Evolutionary conservation across 2,329 filamentous ascomycete genomes (phyloP), one percentile per base, ranked within the genome.

Genomic region (Rhynchosporium agropyri): DNA sequence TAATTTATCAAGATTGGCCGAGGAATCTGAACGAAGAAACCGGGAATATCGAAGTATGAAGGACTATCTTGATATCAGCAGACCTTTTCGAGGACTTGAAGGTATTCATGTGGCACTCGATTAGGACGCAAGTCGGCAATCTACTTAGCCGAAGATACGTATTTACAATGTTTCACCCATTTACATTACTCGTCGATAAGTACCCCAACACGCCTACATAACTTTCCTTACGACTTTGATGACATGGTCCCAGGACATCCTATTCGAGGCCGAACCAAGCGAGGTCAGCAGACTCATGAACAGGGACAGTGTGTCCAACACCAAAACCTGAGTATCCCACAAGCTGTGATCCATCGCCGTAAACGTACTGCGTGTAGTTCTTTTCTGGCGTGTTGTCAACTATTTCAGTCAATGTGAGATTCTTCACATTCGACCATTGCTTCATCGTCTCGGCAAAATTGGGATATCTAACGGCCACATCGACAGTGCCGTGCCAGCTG

Each of bases 351-450:
- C 74, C 74, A 58, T 76, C 73, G 4, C 74, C 75, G 56, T 74
- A 76, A 5, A 75, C 65, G 20, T 70, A 69, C 63, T 76, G 68
- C 7, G 74, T 76, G 48, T 75, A 76, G 4, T 67, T 69, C 1
- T 60, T 50, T 15, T 69, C 64, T 3, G 75, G 75, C 7, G 67
- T 71, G 57, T 72, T 68, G 2, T 72, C 68, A 51, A 67, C 63
- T 26, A 73, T 72, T 54, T 68, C 68, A 2, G 66, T 68, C 38
- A 72, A 72, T 13, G 65, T n/a, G 38, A 67, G 28, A 20, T 55
- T 58, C 4, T 82, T 74, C 15, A 84, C 79, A 55, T 78, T 77
- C 20, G 76, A 76, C 79, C 79, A 80, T 65, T 80, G 76, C 74
- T 80, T 80, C 64, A 80, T 65, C 5, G 75, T 75, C 71, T 80